A percentile compares a stretch with the other conserved stretches of the same genome.
Evolutionary conservation across 768 basidiomycete genomes (phyloP).

Genomic region (Phanerochaete sordida): DNA sequence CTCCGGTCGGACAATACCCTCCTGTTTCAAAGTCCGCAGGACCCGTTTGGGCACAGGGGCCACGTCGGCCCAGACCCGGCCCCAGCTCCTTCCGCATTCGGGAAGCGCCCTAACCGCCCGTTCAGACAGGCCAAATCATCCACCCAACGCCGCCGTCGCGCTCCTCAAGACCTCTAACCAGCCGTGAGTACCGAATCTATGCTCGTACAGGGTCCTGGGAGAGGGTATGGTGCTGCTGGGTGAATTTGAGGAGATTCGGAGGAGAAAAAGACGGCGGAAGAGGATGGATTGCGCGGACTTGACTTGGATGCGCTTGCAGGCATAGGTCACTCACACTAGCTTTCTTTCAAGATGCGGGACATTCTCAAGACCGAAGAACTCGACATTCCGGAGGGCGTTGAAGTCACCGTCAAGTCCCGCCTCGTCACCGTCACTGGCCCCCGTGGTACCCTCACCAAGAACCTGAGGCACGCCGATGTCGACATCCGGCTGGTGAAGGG

Average conservation of each 20-base stretch:
- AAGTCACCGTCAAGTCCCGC: conserved; percentile 86
- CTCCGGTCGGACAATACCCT: conserved; percentile 12
- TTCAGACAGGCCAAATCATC: conserved; percentile 1
- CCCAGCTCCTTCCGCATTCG: conserved; percentile 22
- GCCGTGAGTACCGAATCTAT: conserved; percentile 24
- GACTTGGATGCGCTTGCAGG: conserved; percentile 26
- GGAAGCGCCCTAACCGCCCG: conserved; percentile 9
- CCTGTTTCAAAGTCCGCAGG: background rate
- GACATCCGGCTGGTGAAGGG: conserved; percentile 82
- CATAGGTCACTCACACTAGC: conserved; percentile 12
- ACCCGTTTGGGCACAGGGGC: background rate
- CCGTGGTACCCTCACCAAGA: conserved; percentile 89
- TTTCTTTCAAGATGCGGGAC: conserved; percentile 74
- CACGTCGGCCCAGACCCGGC: conserved; percentile 10
- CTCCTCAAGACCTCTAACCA: conserved; percentile 28
- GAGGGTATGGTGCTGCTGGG: conserved; percentile 1
- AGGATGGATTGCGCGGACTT: conserved; percentile 37
- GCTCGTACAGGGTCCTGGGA: background rate
- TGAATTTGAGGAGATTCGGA: conserved; percentile 4
- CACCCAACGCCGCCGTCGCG: conserved; percentile 23
- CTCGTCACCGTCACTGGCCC: conserved; percentile 91
- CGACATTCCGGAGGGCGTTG: conserved; percentile 81
- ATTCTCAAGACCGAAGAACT: conserved; percentile 92
- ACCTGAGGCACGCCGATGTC: conserved; percentile 91
- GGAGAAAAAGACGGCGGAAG: background rate